Conservation (phyloP, 768 basidiomycete species). For the Lentinula guzmanii region DNA sequence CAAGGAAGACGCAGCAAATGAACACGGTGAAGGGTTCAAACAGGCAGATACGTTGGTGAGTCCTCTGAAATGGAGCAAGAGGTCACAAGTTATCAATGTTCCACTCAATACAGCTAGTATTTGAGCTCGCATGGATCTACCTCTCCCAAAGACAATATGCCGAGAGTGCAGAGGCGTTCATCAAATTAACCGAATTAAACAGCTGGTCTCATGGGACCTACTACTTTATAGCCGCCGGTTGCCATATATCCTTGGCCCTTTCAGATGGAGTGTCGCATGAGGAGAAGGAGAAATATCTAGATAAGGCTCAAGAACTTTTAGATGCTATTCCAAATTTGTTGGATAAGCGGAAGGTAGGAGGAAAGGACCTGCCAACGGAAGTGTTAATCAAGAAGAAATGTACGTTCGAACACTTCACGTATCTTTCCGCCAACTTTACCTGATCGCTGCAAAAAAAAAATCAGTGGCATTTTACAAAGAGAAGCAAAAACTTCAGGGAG, state of each 20-base stretch:
- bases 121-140: conserved; percentile 76
- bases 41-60: conserved; percentile 71
- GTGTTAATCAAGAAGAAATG: conserved; percentile 74
- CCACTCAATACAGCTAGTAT: conserved; percentile 42
- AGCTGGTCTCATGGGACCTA: conserved; percentile 80
- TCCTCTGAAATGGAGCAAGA: not conserved
- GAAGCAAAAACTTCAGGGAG: conserved; percentile 54
- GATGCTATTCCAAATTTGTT: conserved; percentile 57
- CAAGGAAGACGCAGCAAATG: conserved; percentile 19
- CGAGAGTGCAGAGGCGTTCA: conserved; percentile 63
- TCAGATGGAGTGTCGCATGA: not conserved
- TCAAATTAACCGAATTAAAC: conserved; percentile 61
- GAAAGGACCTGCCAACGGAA: conserved; percentile 71
- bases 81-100: not conserved
- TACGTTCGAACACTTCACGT: conserved; percentile 23
- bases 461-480: conserved; percentile 73
- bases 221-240: conserved; percentile 68
- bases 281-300: conserved; percentile 26
- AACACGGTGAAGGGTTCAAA: conserved; percentile 39
- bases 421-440: not conserved
- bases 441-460: no score
- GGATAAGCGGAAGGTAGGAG: conserved; percentile 54
- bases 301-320: conserved; percentile 54
- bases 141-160: conserved; percentile 57
- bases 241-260: conserved; percentile 8